A percentile compares a stretch with the other conserved stretches of the same genome.
These are phyloP conservation scores for Zoysia matrella DNA, from an alignment of 202 grass and related monocot genomes.

Conservation along the genomic window DNA sequence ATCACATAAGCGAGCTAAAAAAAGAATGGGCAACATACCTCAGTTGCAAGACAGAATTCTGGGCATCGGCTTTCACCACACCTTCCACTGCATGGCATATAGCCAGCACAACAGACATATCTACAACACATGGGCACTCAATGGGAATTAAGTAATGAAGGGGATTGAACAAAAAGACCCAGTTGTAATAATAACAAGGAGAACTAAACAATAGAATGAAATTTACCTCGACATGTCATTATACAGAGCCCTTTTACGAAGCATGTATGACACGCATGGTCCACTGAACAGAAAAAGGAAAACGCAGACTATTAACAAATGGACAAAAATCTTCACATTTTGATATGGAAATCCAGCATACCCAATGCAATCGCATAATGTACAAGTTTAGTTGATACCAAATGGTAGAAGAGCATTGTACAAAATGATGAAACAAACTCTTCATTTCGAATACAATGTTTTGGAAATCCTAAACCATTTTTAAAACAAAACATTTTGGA, in stretches of 20 bases:
- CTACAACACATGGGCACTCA: constrained; percentile 36
- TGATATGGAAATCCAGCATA: not conserved
- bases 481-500: not conserved
- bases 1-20: not conserved
- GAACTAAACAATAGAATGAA: constrained; percentile 1
- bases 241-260: constrained; percentile 60
- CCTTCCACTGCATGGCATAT: constrained; percentile 78
- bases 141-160: not conserved
- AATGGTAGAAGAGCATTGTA: not conserved
- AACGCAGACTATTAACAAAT: constrained; percentile 31
- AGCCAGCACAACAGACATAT: constrained; percentile 81
- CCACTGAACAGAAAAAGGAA: constrained; percentile 50
- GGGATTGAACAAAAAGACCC: not conserved
- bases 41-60: constrained; percentile 9
- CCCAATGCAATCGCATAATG: not conserved
- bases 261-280: constrained; percentile 53
- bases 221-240: constrained; percentile 82
- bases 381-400: not conserved
- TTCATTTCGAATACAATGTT: not conserved
- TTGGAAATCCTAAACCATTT: not conserved
- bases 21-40: constrained; percentile 49
- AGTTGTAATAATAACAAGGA: not conserved
- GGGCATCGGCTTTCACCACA: constrained; percentile 84
- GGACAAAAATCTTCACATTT: not conserved
- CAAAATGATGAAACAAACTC: not conserved